Evolutionary conservation across 768 basidiomycete species (phyloP).

Genomic region (Cystofilobasidium ferigula): DNA sequence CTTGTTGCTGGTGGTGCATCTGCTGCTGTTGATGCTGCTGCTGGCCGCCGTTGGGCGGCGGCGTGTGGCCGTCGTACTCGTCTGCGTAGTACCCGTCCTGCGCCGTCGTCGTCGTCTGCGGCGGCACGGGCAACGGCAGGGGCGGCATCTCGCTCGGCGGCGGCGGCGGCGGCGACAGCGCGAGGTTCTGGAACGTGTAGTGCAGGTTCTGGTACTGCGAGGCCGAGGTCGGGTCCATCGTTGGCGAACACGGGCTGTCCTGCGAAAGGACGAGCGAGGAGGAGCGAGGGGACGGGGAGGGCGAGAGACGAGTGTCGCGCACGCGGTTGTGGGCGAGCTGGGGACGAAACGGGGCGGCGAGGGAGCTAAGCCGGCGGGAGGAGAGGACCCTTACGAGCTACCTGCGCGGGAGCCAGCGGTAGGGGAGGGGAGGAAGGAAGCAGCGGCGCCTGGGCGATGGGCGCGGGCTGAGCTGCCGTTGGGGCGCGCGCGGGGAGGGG

Average conservation of each 20-base stretch:
- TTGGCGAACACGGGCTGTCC: neutral
- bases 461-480: too few species aligned
- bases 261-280: conserved; percentile 20
- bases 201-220: conserved; percentile 23
- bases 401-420: too few species aligned
- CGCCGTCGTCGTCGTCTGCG: too few species aligned
- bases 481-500: too few species aligned
- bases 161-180: conserved; percentile 19
- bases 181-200: conserved; percentile 24
- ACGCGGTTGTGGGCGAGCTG: too few species aligned
- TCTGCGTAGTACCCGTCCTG: neutral
- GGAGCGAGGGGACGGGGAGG: conserved; percentile 1
- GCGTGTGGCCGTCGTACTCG: too few species aligned
- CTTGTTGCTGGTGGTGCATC: neutral
- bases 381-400: too few species aligned
- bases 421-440: too few species aligned
- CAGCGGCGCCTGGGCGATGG: too few species aligned
- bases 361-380: too few species aligned
- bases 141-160: conserved; percentile 10
- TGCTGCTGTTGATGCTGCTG: conserved; percentile 19
- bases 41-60: conserved; percentile 7
- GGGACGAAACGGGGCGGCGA: too few species aligned
- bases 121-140: neutral
- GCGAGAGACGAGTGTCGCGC: too few species aligned
- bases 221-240: conserved; percentile 24